These are phyloP conservation scores for Strobilomyces echinocephalus DNA, from an alignment of 768 basidiomycete species.

Conservation along the genomic window DNA sequence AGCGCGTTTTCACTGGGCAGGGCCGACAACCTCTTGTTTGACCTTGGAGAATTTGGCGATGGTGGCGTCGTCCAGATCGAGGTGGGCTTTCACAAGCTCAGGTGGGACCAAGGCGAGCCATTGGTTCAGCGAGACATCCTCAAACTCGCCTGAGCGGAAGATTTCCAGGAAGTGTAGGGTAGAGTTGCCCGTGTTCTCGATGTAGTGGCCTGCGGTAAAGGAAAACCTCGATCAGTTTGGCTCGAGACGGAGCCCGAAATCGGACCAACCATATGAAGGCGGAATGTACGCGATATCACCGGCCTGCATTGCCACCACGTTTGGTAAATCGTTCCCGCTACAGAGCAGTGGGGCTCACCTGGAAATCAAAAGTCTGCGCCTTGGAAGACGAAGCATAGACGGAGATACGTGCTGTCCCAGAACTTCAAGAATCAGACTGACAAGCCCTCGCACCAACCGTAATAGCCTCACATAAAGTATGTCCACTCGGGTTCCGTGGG, in stretches of 20 bases:
- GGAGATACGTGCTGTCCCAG: conserved; percentile 40
- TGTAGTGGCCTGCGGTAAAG: conserved; percentile 50
- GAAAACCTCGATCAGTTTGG: neutral
- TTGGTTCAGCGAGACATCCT: conserved; percentile 55
- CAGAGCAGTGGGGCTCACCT: conserved; percentile 20
- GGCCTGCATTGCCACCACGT: conserved; percentile 22
- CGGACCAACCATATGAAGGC: conserved; percentile 21
- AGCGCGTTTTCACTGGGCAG: conserved; percentile 2
- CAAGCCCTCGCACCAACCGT: neutral
- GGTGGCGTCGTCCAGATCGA: conserved; percentile 48
- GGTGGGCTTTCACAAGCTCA: conserved; percentile 55
- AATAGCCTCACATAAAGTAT: conserved; percentile 33
- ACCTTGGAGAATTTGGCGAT: conserved; percentile 46
- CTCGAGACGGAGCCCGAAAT: neutral
- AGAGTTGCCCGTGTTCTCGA: conserved; percentile 61
- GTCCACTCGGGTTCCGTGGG: conserved; percentile 48
- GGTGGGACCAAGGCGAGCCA: conserved; percentile 62
- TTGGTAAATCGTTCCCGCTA: neutral
- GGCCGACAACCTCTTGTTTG: conserved; percentile 47
- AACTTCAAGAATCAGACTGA: conserved; percentile 21
- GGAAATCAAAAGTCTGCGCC: conserved; percentile 44
- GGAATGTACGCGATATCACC: conserved; percentile 28
- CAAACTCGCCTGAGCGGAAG: conserved; percentile 50
- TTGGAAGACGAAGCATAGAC: conserved; percentile 37
- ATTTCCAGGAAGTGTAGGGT: conserved; percentile 58